A percentile compares a stretch with the other conserved stretches of the same genome.
phyloP scores from a whole-genome alignment of 306 rosid genomes.

The Potentilla sterilis region DNA sequence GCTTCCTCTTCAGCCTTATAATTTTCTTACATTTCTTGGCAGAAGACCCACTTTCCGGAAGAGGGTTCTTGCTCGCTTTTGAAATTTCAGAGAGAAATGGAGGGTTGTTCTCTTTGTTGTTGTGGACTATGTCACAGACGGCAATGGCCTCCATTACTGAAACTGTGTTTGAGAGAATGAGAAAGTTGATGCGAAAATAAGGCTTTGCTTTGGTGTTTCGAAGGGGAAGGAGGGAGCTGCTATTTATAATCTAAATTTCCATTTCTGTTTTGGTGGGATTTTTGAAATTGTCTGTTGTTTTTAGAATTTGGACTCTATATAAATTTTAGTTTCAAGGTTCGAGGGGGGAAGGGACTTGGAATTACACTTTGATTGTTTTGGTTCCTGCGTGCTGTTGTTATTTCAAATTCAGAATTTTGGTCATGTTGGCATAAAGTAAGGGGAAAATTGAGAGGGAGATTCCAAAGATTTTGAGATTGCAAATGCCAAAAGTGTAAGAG shows the following conservation, averaged over 20 bases:
- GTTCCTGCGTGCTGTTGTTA: background rate
- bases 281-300: background rate
- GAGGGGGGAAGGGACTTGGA: background rate
- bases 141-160: background rate
- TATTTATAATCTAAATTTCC: background rate
- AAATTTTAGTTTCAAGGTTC: background rate
- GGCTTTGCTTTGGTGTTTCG: background rate
- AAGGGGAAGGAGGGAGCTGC: background rate
- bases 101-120: conserved; percentile 10
- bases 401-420: background rate
- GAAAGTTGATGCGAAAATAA: background rate
- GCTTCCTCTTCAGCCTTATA: background rate
- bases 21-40: background rate
- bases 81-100: background rate
- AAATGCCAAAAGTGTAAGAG: background rate
- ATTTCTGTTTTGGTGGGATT: background rate
- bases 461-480: background rate
- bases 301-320: background rate
- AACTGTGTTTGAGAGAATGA: background rate
- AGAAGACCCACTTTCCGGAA: background rate
- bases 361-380: background rate
- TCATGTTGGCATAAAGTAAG: background rate
- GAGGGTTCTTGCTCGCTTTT: background rate
- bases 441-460: background rate
- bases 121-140: background rate